Evolutionary conservation across 495 filamentous ascomycete species (phyloP), one percentile per base, ranked within the genome.

Genomic region (Daldinia loculata): DNA sequence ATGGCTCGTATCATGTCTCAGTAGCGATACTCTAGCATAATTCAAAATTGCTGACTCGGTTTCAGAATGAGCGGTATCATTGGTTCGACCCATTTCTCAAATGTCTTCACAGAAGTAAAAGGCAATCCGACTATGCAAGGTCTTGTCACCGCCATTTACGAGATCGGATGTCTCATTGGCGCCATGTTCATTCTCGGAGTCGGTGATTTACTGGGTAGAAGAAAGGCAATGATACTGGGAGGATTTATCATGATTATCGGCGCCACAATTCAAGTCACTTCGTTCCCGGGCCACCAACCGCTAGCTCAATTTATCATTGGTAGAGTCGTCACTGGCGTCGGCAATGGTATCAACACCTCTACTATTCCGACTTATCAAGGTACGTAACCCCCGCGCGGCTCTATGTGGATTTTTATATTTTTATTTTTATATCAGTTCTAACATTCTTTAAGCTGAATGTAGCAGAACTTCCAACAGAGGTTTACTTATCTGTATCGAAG

Each of bases 131-230:
- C 89, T 1, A 92, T 93, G 88, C 91, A 94, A 76, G 92, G 91
- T 30, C 82, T 92, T 19, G 90, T 95, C 14, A 95, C 92, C 2
- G 91, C 92, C 3, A 92, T 96, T 48, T 95, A 94, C 75, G 92
- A 94, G 72, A 84, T 94, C 39, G 92, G 91, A 24, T 94, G 92
- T 80, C 79, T 95, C 17, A 76, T 86, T 9, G 92, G 93, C 43
- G 91, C 93, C 51, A 86, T 94, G 60, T 88, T 88, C 58, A 89
- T 92, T 22, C 81, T 95, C 39, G 80, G 83, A 36, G 83, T 87
- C 55, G 93, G 91, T 57, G 93, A 96, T 70, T 68, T 79, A 12
- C 78, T 92, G 5, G 92, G 93, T 22, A 83, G 93, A 71, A 83
- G 90, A 52, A 78, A 74, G 56, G 83, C 83, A 1, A 84, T 85